A percentile compares a stretch with the other conserved stretches of the same genome.
phyloP scores from a whole-genome alignment of 805 yeast species.

The Tetrapisispora nanseiensis region DNA sequence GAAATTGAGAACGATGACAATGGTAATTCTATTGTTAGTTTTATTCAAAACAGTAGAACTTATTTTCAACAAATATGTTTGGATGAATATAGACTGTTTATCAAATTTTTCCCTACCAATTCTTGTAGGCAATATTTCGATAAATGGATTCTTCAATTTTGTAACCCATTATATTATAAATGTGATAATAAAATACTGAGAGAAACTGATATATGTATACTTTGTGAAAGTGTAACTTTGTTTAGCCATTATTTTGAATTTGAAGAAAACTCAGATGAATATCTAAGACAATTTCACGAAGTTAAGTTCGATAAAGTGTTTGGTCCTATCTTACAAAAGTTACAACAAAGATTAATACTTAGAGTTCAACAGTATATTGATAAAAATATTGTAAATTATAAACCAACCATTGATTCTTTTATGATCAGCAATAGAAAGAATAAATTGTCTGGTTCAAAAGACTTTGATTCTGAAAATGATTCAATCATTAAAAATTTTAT shows the following conservation, averaged over 20 bases:
- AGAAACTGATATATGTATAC: slow-evolving; percentile 54
- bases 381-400: slow-evolving; percentile 54
- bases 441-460: not conserved
- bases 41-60: slow-evolving; percentile 52
- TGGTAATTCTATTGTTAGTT: slow-evolving; percentile 38
- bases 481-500: slow-evolving; percentile 1
- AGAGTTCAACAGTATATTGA: slow-evolving; percentile 68
- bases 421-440: slow-evolving; percentile 40
- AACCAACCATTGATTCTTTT: slow-evolving; percentile 60
- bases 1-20: slow-evolving; percentile 14
- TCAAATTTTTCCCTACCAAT: slow-evolving; percentile 37
- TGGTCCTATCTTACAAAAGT: slow-evolving; percentile 62
- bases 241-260: slow-evolving; percentile 58
- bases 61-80: slow-evolving; percentile 49
- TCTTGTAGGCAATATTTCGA: slow-evolving; percentile 34
- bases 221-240: slow-evolving; percentile 69
- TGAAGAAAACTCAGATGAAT: slow-evolving; percentile 38
- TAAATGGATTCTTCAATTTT: slow-evolving; percentile 49
- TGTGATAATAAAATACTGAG: slow-evolving; percentile 57
- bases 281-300: slow-evolving; percentile 23
- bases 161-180: slow-evolving; percentile 71
- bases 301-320: slow-evolving; percentile 50
- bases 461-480: slow-evolving; percentile 2
- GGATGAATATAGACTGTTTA: slow-evolving; percentile 53
- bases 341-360: slow-evolving; percentile 73